Conservation (phyloP, 306 rosid species). For the Mimosa pudica region DNA sequence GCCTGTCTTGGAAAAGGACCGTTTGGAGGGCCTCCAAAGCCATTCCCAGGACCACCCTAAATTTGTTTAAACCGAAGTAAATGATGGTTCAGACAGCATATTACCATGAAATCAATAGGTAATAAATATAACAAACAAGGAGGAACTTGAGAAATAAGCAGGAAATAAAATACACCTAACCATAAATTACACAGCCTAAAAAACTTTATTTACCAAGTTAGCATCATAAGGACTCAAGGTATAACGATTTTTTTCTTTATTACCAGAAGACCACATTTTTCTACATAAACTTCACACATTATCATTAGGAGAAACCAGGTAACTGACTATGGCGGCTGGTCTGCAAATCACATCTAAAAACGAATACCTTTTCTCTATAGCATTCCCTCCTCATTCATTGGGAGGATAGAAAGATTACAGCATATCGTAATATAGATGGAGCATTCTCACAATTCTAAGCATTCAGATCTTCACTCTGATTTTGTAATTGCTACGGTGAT, state of each 20-base stretch:
- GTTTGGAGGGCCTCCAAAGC: constrained; percentile 56
- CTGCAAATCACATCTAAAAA: neutral
- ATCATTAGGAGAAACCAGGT: too few relatives aligned
- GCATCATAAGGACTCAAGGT: neutral
- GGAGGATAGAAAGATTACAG: neutral
- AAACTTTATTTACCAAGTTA: neutral
- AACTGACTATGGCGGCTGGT: too few relatives aligned
- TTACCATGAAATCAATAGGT: neutral
- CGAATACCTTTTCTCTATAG: neutral
- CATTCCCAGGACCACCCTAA: constrained; percentile 64
- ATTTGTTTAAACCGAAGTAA: constrained; percentile 33
- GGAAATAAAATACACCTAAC: neutral
- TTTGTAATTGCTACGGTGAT: too few relatives aligned
- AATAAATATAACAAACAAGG: neutral
- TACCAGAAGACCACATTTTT: neutral
- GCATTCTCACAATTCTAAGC: neutral
- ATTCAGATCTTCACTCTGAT: neutral
- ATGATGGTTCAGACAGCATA: constrained; percentile 24
- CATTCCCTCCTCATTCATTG: neutral
- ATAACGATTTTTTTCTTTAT: neutral
- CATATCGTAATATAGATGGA: neutral
- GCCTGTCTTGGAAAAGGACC: constrained; percentile 49
- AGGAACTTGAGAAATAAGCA: neutral
- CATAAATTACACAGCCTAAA: neutral
- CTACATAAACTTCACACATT: neutral